Evolutionary conservation across 73 alveolate species (phyloP).

Genomic region (Paraurostyla sp.): DNA sequence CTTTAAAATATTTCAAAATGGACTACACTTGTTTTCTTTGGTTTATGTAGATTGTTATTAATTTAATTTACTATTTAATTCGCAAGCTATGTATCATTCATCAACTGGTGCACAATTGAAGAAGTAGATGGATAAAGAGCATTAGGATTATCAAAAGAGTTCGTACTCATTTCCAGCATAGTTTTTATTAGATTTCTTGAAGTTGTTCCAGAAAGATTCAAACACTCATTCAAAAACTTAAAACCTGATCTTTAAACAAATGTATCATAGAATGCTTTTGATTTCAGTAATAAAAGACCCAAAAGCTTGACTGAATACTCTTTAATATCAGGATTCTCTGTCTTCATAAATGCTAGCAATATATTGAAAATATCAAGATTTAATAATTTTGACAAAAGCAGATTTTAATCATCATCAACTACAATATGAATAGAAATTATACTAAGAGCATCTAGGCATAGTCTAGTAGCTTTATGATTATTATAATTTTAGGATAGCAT

Average conservation of each 20-base stretch:
- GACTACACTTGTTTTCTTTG: neutral
- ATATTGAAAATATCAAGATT: neutral
- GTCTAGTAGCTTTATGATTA: neutral
- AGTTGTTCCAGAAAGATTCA: neutral
- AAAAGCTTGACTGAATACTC: slow-evolving; percentile 1
- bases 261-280: neutral
- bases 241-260: neutral
- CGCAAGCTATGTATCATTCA: slow-evolving; percentile 32
- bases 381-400: neutral
- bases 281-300: neutral
- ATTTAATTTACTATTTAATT: neutral
- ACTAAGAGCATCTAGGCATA: slow-evolving; percentile 6
- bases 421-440: slow-evolving; percentile 34
- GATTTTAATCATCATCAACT: neutral
- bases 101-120: neutral
- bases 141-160: slow-evolving; percentile 11
- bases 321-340: slow-evolving; percentile 6
- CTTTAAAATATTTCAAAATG: slow-evolving; percentile 30
- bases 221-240: slow-evolving; percentile 7
- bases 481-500: neutral
- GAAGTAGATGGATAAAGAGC: slow-evolving; percentile 37
- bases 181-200: slow-evolving; percentile 22
- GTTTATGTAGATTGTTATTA: neutral
- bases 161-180: neutral
- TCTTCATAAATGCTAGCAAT: neutral